phyloP scores from a whole-genome alignment of 2,329 filamentous ascomycete genomes.

The Venturia effusa region DNA sequence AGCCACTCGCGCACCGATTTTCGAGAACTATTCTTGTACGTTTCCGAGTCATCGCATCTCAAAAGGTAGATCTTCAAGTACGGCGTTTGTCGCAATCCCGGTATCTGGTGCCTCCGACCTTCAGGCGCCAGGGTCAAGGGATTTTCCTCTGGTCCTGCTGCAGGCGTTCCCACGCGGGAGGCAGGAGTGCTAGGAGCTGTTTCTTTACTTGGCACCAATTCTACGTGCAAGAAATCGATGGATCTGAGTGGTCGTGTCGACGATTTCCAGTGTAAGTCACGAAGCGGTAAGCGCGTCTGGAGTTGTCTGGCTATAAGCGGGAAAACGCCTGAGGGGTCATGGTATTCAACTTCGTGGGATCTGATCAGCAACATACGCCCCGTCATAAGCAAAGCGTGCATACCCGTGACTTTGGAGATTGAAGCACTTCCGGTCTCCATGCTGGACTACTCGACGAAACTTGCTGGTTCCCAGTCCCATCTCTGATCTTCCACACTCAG shows the following conservation, averaged over 20 bases:
- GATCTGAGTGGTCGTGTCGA: slow-evolving; percentile 83
- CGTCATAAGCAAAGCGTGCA: slow-evolving; percentile 10
- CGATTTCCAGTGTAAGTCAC: slow-evolving; percentile 95
- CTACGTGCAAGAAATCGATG: slow-evolving; percentile 85
- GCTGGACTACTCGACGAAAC: slow-evolving; percentile 11
- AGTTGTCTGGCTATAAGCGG: slow-evolving; percentile 70
- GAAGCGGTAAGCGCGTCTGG: slow-evolving; percentile 67
- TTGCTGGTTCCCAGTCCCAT: background rate
- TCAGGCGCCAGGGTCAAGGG: slow-evolving; percentile 19
- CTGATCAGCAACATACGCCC: background rate
- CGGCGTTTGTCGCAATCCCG: slow-evolving; percentile 80
- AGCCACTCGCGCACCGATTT: slow-evolving; percentile 85
- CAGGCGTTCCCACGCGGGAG: slow-evolving; percentile 12
- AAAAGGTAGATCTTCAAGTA: slow-evolving; percentile 87
- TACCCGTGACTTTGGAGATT: slow-evolving; percentile 42
- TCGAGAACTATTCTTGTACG: slow-evolving; percentile 72
- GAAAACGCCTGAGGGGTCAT: slow-evolving; percentile 84
- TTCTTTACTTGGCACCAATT: slow-evolving; percentile 55
- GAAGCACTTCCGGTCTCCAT: slow-evolving; percentile 27
- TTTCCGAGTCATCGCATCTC: slow-evolving; percentile 90
- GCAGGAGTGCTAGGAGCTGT: slow-evolving; percentile 19
- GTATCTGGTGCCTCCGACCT: slow-evolving; percentile 81
- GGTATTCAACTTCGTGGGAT: slow-evolving; percentile 70
- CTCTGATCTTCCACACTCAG: background rate
- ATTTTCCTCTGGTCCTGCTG: slow-evolving; percentile 12